Conservation (phyloP, 306 rosid genomes). For the Heteromeles arbutifolia region DNA sequence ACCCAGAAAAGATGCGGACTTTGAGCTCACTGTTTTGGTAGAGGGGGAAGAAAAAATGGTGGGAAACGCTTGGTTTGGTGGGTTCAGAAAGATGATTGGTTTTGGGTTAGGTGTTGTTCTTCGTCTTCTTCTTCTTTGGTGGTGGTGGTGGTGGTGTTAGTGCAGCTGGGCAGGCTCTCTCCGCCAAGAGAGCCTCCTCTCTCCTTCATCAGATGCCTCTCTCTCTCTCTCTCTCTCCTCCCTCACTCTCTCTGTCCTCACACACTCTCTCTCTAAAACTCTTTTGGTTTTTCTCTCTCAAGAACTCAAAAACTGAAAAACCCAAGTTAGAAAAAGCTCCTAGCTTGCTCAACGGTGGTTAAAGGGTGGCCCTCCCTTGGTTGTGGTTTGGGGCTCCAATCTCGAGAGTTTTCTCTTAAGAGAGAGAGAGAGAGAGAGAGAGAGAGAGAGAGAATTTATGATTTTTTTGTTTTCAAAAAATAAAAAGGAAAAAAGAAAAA, state of each 20-base stretch:
- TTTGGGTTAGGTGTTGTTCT: conserved; percentile 17
- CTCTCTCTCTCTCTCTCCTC: neutral
- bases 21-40: conserved; percentile 1
- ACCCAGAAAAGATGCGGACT: neutral
- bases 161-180: conserved; percentile 72
- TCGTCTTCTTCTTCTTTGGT: conserved; percentile 37
- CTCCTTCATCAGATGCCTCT: conserved; percentile 60
- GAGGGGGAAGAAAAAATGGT: neutral
- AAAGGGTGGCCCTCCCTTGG: neutral
- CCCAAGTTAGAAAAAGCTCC: conserved; percentile 8
- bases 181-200: conserved; percentile 92
- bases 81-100: neutral
- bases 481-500: neutral
- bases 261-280: neutral
- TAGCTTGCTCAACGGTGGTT: conserved; percentile 6
- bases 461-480: neutral
- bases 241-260: neutral
- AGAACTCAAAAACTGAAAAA: neutral
- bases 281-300: neutral
- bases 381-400: conserved; percentile 43
- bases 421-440: neutral
- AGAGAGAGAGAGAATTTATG: neutral
- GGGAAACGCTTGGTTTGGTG: neutral
- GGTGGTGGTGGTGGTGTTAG: neutral
- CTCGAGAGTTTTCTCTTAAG: conserved; percentile 37